Evolutionary conservation across 768 basidiomycete genomes (phyloP), one percentile per base, ranked within the genome.

Genomic region (Mycena pura): DNA sequence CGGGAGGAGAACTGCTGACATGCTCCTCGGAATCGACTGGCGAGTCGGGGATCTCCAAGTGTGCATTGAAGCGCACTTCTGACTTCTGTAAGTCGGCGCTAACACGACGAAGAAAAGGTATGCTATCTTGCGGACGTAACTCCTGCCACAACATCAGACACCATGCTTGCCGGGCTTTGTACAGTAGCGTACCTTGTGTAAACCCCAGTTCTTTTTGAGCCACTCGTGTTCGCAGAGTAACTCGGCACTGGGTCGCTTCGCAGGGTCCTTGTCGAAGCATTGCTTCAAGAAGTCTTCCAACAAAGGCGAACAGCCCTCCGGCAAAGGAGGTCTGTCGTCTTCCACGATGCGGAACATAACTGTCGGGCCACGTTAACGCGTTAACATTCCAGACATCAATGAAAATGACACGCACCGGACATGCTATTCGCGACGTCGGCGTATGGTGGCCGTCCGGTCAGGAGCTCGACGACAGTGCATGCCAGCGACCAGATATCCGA

Each of bases 281-380:
- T 84, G 82, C n/a, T 73, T 81, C 19, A 99, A 76, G 74, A 99
- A 99, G 71, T 93, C 87, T 56, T 81, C 76, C 15, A 98, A 81
- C 21, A 86, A 80, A n/a, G 83, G 81, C 4, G 95, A 95, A 66
- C 88, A 89, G 11, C 81, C 86, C 15, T 89, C 86, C 0, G 96
- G 96, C 40, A 97, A 74, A 3, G 93, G 93, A 27, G 96, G 96
- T 80, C 85, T 88, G 8, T 86, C 85, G 68, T 97, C 95, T 69
- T 97, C 96, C 25, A 99, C 96, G 70, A 99, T 98, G 25, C 90
- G 90, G 79, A 95, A 99, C 92, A 99, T 96, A 51, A 98, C 96
- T 91, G 67, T 53, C 57, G 71, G 13, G 50, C 29, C 39, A 58
- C 21, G 60, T 34, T 24, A 53, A 19, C 21, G 50, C 9, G 31